Percentiles rank a stretch among this genome's conserved stretches.
These are phyloP conservation scores for Suillus hirtellus DNA, from an alignment of 768 basidiomycete species.

Conservation along the genomic window DNA sequence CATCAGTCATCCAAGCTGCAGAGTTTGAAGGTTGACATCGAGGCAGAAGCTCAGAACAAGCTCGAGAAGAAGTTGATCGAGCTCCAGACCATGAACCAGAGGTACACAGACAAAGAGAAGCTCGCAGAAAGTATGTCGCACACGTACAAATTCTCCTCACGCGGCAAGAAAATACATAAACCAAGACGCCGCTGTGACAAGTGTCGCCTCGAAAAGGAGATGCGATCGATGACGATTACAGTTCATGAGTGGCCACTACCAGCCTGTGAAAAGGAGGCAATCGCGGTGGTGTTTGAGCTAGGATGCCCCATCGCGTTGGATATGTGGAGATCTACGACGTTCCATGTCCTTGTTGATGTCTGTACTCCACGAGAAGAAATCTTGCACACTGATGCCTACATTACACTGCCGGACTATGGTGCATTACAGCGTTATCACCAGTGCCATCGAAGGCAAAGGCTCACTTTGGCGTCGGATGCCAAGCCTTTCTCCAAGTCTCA, in stretches of 20 bases:
- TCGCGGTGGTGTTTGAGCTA: slow-evolving; percentile 44
- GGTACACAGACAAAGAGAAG: background rate
- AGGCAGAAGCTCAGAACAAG: slow-evolving; percentile 23
- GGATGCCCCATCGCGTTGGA: slow-evolving; percentile 39
- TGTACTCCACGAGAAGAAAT: slow-evolving; percentile 19
- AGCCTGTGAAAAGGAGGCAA: slow-evolving; percentile 15
- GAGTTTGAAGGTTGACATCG: slow-evolving; percentile 31
- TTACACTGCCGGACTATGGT: no score
- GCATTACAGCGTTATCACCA: no score
- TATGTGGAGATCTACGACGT: slow-evolving; percentile 46
- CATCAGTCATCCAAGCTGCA: slow-evolving; percentile 23
- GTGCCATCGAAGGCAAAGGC: slow-evolving; percentile 19
- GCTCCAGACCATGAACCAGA: slow-evolving; percentile 16
- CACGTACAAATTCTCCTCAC: background rate
- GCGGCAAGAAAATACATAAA: background rate
- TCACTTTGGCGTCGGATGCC: slow-evolving; percentile 26
- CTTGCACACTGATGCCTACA: no score
- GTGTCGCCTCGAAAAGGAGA: slow-evolving; percentile 29
- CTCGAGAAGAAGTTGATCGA: slow-evolving; percentile 23
- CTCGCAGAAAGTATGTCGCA: background rate
- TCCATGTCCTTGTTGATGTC: slow-evolving; percentile 38
- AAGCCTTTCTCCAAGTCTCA: slow-evolving; percentile 24
- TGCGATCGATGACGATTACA: slow-evolving; percentile 29
- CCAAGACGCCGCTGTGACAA: slow-evolving; percentile 23
- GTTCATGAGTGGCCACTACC: slow-evolving; percentile 53